Evolutionary conservation across 2,329 filamentous ascomycete species (phyloP), one percentile per base, ranked within the genome.

Genomic region (Cytospora schulzeri): DNA sequence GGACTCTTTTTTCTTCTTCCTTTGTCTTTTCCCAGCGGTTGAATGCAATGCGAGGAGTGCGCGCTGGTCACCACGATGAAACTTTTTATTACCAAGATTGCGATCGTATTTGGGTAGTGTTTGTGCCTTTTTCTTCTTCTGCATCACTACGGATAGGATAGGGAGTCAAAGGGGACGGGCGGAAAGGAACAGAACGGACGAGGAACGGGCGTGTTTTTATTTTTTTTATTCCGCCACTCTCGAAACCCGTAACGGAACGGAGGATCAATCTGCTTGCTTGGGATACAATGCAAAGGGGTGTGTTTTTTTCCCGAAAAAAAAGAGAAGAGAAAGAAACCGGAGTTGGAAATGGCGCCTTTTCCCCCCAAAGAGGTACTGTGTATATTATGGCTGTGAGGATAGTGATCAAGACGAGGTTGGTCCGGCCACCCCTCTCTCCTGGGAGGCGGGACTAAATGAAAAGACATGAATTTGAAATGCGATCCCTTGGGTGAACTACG

Each of bases 331-430:
- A n/a, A n/a, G n/a, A n/a, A 58, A 57, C 38, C 31, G 53, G 54
- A 64, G 57, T 61, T 64, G 65, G 62, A 66, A 64, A 64, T 15
- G 50, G 26, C 26, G 35, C 31, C n/a, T n/a, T n/a, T n/a, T n/a
- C n/a, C n/a, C n/a, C n/a, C 45, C 31, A 60, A 48, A 48, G 54
- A 28, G 22, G 41, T 45, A 19, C 57, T 66, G 59, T 66, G 59
- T 62, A 66, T 66, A 64, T 53, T 66, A 60, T 24, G 53, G 50
- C 48, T 65, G 48, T 57, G 45, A 59, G 51, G 56, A 65, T 50
- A 48, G 61, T 48, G 51, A n/a, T 65, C 26, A 22, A 24, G 57
- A 55, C 38, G 57, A 57, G 35, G 56, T 38, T n/a, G 45, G 61
- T 51, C 53, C 60, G 45, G 38, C 12, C 38, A 5, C 33, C 33